phyloP scores from a whole-genome alignment of 1,284 basidiomycete species.

The Trichosporon sp. region DNA sequence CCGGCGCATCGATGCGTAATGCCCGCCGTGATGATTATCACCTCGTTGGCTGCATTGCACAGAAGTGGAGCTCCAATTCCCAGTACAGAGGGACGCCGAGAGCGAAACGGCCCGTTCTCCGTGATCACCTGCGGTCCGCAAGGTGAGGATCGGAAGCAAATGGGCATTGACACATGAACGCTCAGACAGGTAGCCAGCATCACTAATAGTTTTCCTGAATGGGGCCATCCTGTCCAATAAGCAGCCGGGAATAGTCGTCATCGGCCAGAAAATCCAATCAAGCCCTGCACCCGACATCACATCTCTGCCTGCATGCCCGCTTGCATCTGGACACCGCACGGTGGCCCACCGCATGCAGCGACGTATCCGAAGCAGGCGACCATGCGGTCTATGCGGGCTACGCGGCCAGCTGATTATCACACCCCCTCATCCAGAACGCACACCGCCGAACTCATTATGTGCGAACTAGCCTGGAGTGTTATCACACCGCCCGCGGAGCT shows the following conservation, averaged over 20 bases:
- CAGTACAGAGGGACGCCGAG: neutral
- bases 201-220: constrained; percentile 3
- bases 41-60: neutral
- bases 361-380: neutral
- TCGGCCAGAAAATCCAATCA: constrained; percentile 10
- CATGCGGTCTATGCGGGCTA: neutral
- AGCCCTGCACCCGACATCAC: neutral
- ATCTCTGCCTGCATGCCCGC: neutral
- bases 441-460: neutral
- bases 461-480: neutral
- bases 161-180: neutral
- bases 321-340: neutral
- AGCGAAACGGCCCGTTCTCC: too few relatives aligned
- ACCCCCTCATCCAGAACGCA: neutral
- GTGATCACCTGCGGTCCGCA: too few relatives aligned
- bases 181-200: neutral
- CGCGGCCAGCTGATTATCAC: constrained; percentile 2
- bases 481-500: neutral
- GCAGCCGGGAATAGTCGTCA: neutral
- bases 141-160: neutral
- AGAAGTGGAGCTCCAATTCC: constrained; percentile 10
- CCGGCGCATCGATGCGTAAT: neutral
- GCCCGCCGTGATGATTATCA: neutral
- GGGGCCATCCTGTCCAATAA: neutral
- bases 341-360: neutral